Evolutionary conservation across 2,329 filamentous ascomycete species (phyloP).

Genomic region (Fusarium anthophilum): DNA sequence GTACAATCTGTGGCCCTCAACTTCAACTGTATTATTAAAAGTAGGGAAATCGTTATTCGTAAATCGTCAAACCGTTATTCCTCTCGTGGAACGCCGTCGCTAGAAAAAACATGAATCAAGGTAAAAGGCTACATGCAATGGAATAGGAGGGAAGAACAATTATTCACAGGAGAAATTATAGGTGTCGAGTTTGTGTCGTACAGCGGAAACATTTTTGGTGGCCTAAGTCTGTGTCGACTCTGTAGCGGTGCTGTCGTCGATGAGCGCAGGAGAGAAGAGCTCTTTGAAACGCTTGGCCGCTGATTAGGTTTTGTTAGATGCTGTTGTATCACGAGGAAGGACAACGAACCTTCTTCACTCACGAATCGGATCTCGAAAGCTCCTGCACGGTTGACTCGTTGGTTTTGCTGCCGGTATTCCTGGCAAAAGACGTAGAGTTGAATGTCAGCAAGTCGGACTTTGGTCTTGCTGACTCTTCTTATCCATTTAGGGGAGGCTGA

Average conservation of each 20-base stretch:
- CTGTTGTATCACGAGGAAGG: not conserved
- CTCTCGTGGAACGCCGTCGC: slow-evolving; percentile 30
- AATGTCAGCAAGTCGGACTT: slow-evolving; percentile 63
- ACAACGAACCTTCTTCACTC: slow-evolving; percentile 51
- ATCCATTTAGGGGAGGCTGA: slow-evolving; percentile 61
- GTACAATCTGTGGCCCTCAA: slow-evolving; percentile 39
- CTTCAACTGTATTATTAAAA: slow-evolving; percentile 16
- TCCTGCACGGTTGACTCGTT: slow-evolving; percentile 58
- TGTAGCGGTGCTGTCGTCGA: slow-evolving; percentile 28
- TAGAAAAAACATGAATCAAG: slow-evolving; percentile 23
- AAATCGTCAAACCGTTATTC: slow-evolving; percentile 35
- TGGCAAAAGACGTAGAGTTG: slow-evolving; percentile 68
- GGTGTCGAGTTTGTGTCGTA: not conserved
- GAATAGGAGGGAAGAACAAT: not conserved
- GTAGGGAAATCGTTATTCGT: slow-evolving; percentile 40
- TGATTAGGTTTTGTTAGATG: slow-evolving; percentile 20
- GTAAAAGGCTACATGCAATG: slow-evolving; percentile 25
- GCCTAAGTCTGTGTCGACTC: slow-evolving; percentile 21
- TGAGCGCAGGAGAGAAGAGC: slow-evolving; percentile 47
- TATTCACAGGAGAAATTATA: not conserved
- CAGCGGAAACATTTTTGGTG: not conserved
- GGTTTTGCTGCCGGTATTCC: slow-evolving; percentile 62
- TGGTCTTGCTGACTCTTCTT: slow-evolving; percentile 55
- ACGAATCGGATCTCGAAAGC: slow-evolving; percentile 63
- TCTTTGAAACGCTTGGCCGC: slow-evolving; percentile 51